A percentile compares a stretch with the other conserved stretches of the same genome.
These are phyloP conservation scores for Rhexocercosporidium sp. DNA, from an alignment of 2,329 filamentous ascomycete species.

Conservation along the genomic window DNA sequence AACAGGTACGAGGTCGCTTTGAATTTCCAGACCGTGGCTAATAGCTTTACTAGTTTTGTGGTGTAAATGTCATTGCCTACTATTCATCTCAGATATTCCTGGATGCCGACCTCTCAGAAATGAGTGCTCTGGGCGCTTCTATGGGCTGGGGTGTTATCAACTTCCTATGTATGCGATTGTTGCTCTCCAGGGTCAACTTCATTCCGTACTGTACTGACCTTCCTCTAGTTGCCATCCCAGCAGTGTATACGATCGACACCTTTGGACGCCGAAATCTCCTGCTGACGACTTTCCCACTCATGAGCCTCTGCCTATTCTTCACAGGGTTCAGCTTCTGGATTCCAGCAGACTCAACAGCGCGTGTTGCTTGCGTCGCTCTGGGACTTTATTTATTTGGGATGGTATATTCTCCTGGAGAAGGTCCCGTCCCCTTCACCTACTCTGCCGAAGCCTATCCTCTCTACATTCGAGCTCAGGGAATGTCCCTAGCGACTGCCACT, in stretches of 20 bases:
- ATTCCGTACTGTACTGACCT: not conserved
- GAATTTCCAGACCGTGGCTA: not conserved
- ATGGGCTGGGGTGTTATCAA: slow-evolving; percentile 69
- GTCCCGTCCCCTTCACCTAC: slow-evolving; percentile 65
- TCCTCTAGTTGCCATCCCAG: slow-evolving; percentile 56
- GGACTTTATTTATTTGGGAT: slow-evolving; percentile 33
- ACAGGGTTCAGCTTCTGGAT: slow-evolving; percentile 55
- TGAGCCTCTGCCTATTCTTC: slow-evolving; percentile 48
- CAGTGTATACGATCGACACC: slow-evolving; percentile 69
- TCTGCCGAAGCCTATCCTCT: slow-evolving; percentile 68
- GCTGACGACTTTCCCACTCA: slow-evolving; percentile 67
- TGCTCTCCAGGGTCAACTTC: not conserved
- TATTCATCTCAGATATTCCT: slow-evolving; percentile 66
- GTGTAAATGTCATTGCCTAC: slow-evolving; percentile 60
- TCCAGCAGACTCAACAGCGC: slow-evolving; percentile 47
- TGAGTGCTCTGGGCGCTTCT: slow-evolving; percentile 60
- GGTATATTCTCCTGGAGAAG: slow-evolving; percentile 64
- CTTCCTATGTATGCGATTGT: slow-evolving; percentile 51
- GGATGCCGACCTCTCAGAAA: slow-evolving; percentile 56
- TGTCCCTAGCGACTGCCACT: slow-evolving; percentile 61
- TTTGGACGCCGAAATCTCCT: slow-evolving; percentile 69
- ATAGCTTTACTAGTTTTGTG: slow-evolving; percentile 45
- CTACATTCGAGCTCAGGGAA: slow-evolving; percentile 61
- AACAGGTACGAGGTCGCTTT: slow-evolving; percentile 50
- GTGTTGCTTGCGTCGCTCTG: slow-evolving; percentile 47